A percentile compares a stretch with the other conserved stretches of the same genome.
phyloP scores from a whole-genome alignment of 1,139 yeast genomes.

The Suzukiozyma palmioleophila region DNA sequence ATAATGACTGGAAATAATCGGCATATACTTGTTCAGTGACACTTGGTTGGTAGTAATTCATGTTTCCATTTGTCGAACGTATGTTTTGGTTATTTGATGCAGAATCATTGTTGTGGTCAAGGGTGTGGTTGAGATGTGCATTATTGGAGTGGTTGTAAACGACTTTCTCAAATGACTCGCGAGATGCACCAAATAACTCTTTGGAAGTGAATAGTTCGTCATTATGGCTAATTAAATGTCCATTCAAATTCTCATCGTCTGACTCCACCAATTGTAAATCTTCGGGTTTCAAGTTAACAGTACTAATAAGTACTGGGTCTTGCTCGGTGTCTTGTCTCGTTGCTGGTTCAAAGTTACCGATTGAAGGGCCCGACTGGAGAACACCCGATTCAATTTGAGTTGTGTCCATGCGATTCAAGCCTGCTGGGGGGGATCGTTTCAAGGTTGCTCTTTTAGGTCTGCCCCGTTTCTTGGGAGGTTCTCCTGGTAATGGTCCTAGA shows the following conservation, averaged over 20 bases:
- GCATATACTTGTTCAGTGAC: constrained; percentile 22
- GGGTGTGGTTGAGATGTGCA: constrained; percentile 6
- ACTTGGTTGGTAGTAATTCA: constrained; percentile 14
- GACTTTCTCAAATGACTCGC: constrained; percentile 36
- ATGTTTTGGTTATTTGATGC: constrained; percentile 4
- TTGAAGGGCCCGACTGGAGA: constrained; percentile 20
- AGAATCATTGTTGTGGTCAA: not conserved
- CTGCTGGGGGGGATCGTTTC: constrained; percentile 21
- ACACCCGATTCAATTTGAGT: constrained; percentile 21
- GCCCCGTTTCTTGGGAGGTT: constrained; percentile 43
- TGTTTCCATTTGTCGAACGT: constrained; percentile 4
- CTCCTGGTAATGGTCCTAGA: constrained; percentile 14
- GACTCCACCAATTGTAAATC: constrained; percentile 36
- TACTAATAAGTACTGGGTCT: constrained; percentile 33
- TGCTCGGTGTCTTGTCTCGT: constrained; percentile 42
- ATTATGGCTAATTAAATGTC: constrained; percentile 15
- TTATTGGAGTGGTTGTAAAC: constrained; percentile 12
- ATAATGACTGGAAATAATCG: constrained; percentile 32
- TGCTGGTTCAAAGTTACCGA: constrained; percentile 19
- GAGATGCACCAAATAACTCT: constrained; percentile 43
- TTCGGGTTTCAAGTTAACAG: constrained; percentile 33
- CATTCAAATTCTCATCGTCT: constrained; percentile 20
- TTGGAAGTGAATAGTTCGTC: constrained; percentile 38
- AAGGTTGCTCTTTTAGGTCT: constrained; percentile 41
- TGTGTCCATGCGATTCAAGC: constrained; percentile 29